Percentiles rank a stretch among this genome's conserved stretches.
phyloP scores from a whole-genome alignment of 2,329 filamentous ascomycete species.

The Onygenales sp. region DNA sequence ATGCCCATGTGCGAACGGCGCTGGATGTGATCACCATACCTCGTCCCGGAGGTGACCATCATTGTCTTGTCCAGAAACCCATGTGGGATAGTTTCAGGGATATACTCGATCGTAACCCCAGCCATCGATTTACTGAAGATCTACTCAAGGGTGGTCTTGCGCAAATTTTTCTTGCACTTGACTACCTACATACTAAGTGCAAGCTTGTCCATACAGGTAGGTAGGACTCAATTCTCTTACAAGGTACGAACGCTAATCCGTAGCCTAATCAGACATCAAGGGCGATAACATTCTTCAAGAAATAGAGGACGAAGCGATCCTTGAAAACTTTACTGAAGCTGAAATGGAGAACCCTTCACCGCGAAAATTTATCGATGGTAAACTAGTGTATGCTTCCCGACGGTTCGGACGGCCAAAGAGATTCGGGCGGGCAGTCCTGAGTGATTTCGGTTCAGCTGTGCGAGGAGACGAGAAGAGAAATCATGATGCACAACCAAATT shows the following conservation, averaged over 20 bases:
- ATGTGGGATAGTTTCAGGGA: conserved; percentile 34
- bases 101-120: conserved; percentile 28
- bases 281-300: conserved; percentile 32
- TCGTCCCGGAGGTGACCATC: conserved; percentile 16
- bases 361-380: conserved; percentile 24
- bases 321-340: conserved; percentile 24
- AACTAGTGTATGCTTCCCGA: conserved; percentile 28
- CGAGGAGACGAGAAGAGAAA: conserved; percentile 27
- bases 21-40: conserved; percentile 25
- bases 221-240: not conserved
- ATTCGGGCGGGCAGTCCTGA: conserved; percentile 25
- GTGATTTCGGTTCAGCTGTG: conserved; percentile 30
- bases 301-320: conserved; percentile 26
- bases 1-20: conserved; percentile 19
- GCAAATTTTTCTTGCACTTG: conserved; percentile 32
- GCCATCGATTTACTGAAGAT: conserved; percentile 27
- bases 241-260: not conserved
- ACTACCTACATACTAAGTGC: conserved; percentile 34
- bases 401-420: conserved; percentile 22
- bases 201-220: conserved; percentile 38
- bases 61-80: conserved; percentile 26
- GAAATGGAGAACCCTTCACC: conserved; percentile 30
- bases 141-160: conserved; percentile 30
- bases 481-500: conserved; percentile 35
- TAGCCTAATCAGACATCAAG: conserved; percentile 30